These are phyloP conservation scores for Bimuria novae-zelandiae DNA, from an alignment of 2,329 filamentous ascomycete species.

Conservation along the genomic window DNA sequence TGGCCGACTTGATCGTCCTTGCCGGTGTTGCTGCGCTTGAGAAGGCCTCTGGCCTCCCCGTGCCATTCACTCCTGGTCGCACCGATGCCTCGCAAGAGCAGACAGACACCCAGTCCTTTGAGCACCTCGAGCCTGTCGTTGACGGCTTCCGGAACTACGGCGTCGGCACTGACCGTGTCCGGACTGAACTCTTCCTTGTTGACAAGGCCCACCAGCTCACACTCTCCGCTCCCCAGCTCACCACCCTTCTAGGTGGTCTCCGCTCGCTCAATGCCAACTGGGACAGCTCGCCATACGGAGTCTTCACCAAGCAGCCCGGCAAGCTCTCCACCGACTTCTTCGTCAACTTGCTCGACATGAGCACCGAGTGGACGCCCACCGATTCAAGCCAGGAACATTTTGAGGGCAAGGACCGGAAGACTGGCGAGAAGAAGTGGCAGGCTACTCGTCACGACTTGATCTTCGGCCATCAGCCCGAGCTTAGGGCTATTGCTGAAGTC, in stretches of 20 bases:
- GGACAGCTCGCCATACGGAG: conserved; percentile 68
- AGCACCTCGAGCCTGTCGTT: conserved; percentile 68
- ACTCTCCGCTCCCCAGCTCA: conserved; percentile 71
- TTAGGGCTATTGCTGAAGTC: conserved; percentile 71
- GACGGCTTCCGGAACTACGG: conserved; percentile 85
- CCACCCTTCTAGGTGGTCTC: conserved; percentile 72
- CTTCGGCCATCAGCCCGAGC: conserved; percentile 74
- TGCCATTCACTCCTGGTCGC: conserved; percentile 76
- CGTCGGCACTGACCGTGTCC: conserved; percentile 62
- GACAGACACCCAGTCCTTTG: conserved; percentile 69
- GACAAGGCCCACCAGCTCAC: conserved; percentile 74
- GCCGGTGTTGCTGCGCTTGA: conserved; percentile 73
- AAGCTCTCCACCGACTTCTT: conserved; percentile 81
- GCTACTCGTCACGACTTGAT: conserved; percentile 71
- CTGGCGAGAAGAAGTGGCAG: conserved; percentile 69
- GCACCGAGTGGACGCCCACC: conserved; percentile 66
- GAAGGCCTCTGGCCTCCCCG: conserved; percentile 67
- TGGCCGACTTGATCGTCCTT: conserved; percentile 80
- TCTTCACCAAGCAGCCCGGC: conserved; percentile 71
- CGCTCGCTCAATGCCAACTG: conserved; percentile 72
- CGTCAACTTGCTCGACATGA: conserved; percentile 73
- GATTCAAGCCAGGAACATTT: conserved; percentile 60
- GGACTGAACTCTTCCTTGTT: conserved; percentile 70
- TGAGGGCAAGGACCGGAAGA: conserved; percentile 68
- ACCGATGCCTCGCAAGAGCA: conserved; percentile 72